A percentile compares a stretch with the other conserved stretches of the same genome.
Conservation (phyloP, 1,284 basidiomycete species). For the Xerocomus amazonicus region DNA sequence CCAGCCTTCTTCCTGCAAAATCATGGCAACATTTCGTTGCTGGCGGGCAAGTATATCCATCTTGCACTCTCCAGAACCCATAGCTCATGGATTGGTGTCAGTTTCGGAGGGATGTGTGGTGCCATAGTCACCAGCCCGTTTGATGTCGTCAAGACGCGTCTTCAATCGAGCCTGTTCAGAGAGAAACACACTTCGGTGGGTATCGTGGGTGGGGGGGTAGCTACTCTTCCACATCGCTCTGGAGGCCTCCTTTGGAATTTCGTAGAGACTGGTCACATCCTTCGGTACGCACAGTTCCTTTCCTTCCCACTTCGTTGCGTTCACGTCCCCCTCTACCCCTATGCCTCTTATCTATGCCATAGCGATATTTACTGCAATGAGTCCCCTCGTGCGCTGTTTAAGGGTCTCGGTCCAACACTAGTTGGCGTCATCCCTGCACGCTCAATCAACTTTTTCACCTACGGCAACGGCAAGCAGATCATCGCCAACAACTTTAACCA, state of each 20-base stretch:
- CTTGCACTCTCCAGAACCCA: not conserved
- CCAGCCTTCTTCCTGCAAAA: constrained; percentile 59
- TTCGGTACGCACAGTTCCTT: constrained; percentile 55
- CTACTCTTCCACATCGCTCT: constrained; percentile 41
- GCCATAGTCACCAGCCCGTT: constrained; percentile 96
- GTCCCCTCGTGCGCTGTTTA: constrained; percentile 88
- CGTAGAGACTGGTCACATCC: constrained; percentile 89
- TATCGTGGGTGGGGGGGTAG: constrained; percentile 42
- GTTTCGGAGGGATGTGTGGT: constrained; percentile 96
- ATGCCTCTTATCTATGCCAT: not conserved
- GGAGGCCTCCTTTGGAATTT: constrained; percentile 83
- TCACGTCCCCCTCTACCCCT: not conserved
- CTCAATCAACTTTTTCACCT: constrained; percentile 98
- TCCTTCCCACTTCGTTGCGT: not conserved
- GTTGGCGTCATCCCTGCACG: constrained; percentile 94
- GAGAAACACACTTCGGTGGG: constrained; percentile 50
- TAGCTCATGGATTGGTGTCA: constrained; percentile 31
- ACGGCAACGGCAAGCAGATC: constrained; percentile 94
- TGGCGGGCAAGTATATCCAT: constrained; percentile 68
- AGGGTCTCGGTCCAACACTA: constrained; percentile 91
- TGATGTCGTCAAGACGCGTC: constrained; percentile 96
- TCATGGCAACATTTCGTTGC: constrained; percentile 84
- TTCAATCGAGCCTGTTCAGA: constrained; percentile 88
- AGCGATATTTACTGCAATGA: constrained; percentile 92
- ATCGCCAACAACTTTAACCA: constrained; percentile 83